Evolutionary conservation across 805 yeast genomes (phyloP), one percentile per base, ranked within the genome.

Genomic region (Metschnikowia hibisci): DNA sequence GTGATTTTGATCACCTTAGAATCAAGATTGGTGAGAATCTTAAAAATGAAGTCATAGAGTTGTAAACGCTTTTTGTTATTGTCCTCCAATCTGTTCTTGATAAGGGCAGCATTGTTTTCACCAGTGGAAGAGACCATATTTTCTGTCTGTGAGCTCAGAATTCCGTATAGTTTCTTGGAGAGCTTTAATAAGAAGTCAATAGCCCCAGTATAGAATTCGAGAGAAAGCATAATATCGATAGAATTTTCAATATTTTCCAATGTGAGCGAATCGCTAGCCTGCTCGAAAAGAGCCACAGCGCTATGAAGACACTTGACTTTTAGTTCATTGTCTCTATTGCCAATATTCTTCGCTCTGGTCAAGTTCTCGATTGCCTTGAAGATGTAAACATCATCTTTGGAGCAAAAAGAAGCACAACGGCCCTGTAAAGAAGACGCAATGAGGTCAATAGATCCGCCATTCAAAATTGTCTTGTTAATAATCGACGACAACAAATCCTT

Each of bases 291-390:
- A 39, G 76, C 74, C 11, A 87, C 85, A 1, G 97, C 87, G 48
- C 83, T 81, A 35, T 77, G 75, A 53, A 93, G 71, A 54, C 87
- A 82, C 47, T 77, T 73, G 46, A 77, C 67, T 41, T 83, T 77
- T 51, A 75, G 61, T 42, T 90, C 96, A 32, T 75, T 74, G 58
- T 90, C 96, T 50, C 78, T 77, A 20, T 71, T 63, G 2, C 87
- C 87, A 47, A 81, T 78, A 44, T 81, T 85, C 55, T 83, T 85
- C 1, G 98, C 97, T 54, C 84, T 81, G 44, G 91, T 85, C 55
- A 93, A 71, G 61, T 85, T 89, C 61, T 93, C 99, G 54, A 89
- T 81, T 0, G 97, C 98, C 63, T 91, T 85, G 72, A 90, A 93
- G 11, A 93, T 87, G 46, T 89, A 75, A 22, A 93, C 96, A 63